Conservation (phyloP, 1,139 yeast genomes). For the Yamadazyma pseudoaaseri region DNA sequence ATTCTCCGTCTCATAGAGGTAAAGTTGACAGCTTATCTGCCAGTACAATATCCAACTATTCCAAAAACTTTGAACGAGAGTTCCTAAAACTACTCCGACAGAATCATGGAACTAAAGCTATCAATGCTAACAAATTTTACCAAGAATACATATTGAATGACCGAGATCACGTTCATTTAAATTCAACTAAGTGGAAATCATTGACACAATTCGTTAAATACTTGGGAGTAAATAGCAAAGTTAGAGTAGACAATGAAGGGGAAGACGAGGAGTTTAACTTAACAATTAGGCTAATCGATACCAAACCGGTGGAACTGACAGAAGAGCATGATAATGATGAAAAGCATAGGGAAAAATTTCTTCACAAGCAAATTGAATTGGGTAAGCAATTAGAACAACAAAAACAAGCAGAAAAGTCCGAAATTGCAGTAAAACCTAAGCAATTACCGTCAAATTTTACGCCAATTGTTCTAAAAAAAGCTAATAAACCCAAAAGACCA, state of each 20-base stretch:
- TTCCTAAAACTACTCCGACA: conserved; percentile 63
- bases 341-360: conserved; percentile 27
- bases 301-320: conserved; percentile 33
- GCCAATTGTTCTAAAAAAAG: conserved; percentile 8
- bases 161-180: conserved; percentile 84
- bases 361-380: conserved; percentile 53
- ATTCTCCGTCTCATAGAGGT: conserved; percentile 72
- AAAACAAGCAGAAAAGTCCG: not conserved
- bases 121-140: conserved; percentile 83
- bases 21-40: conserved; percentile 31
- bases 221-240: conserved; percentile 59
- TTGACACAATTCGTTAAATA: conserved; percentile 69
- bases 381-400: conserved; percentile 26
- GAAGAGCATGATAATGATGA: conserved; percentile 10
- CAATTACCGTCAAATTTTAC: conserved; percentile 5
- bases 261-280: conserved; percentile 40
- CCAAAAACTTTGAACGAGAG: conserved; percentile 58
- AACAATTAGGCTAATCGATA: conserved; percentile 31
- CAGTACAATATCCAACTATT: conserved; percentile 40
- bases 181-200: conserved; percentile 79
- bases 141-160: conserved; percentile 80
- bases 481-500: conserved; percentile 3
- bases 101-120: conserved; percentile 77
- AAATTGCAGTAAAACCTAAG: not conserved
- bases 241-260: conserved; percentile 44